phyloP scores from a whole-genome alignment of 192 early-diverging fungal genomes.

The Umbelopsis sp. region DNA sequence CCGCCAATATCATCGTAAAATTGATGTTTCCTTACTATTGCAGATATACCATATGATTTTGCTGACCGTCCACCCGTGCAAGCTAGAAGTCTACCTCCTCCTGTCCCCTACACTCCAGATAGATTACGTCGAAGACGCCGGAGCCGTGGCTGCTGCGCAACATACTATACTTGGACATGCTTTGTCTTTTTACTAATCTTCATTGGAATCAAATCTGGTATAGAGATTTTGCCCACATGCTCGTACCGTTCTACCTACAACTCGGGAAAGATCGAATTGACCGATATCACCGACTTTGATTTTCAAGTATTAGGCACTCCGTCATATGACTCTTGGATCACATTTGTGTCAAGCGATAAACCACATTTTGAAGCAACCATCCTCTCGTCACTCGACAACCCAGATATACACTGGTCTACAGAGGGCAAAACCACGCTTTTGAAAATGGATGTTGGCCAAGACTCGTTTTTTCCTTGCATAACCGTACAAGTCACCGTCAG shows the following conservation, averaged over 20 bases:
- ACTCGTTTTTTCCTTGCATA: background rate
- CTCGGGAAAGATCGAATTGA: background rate
- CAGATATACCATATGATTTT: slow-evolving; percentile 13
- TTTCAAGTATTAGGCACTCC: background rate
- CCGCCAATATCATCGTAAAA: background rate
- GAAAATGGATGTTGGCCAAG: background rate
- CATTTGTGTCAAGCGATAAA: background rate
- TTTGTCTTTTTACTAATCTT: background rate
- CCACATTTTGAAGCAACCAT: background rate
- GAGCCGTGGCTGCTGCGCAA: slow-evolving; percentile 13
- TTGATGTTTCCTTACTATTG: background rate
- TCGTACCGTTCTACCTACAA: background rate
- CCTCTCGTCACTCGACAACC: background rate
- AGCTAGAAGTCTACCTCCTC: background rate
- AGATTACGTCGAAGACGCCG: background rate
- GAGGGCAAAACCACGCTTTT: background rate
- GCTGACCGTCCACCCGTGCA: background rate
- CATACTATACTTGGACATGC: slow-evolving; percentile 8
- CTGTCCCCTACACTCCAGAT: slow-evolving; percentile 10
- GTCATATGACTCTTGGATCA: slow-evolving; percentile 9
- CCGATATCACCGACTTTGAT: background rate
- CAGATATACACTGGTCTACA: background rate
- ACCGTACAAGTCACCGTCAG: background rate
- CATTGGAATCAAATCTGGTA: background rate
- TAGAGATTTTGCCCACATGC: background rate